Evolutionary conservation across 192 early-diverging fungal species (phyloP).

Genomic region (Tieghemiomyces parasiticus): DNA sequence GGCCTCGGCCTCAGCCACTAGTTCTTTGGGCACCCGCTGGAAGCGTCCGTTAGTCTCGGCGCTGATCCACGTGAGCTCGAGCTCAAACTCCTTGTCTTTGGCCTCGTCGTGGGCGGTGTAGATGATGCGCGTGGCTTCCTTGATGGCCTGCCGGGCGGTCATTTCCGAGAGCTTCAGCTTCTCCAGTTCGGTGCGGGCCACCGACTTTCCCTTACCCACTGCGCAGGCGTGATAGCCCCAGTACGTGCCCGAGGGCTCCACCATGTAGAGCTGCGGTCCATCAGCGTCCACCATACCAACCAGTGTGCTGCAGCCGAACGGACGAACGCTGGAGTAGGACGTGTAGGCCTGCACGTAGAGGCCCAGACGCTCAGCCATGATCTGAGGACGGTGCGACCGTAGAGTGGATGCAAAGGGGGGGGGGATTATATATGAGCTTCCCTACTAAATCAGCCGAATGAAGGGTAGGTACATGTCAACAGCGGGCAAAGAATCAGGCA

Average conservation of each 20-base stretch:
- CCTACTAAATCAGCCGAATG: slow-evolving; percentile 1
- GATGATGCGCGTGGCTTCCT: slow-evolving; percentile 89
- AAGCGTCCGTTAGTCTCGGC: slow-evolving; percentile 64
- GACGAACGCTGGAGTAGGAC: slow-evolving; percentile 86
- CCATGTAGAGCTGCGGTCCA: slow-evolving; percentile 81
- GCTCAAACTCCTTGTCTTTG: slow-evolving; percentile 98
- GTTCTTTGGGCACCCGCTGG: slow-evolving; percentile 71
- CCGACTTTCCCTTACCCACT: slow-evolving; percentile 89
- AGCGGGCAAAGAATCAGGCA: neutral
- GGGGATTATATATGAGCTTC: neutral
- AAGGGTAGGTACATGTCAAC: neutral
- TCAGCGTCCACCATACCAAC: slow-evolving; percentile 64
- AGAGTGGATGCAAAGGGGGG: neutral
- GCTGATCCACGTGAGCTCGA: slow-evolving; percentile 94
- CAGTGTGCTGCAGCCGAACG: slow-evolving; percentile 80
- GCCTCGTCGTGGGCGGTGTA: slow-evolving; percentile 89
- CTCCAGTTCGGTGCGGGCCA: slow-evolving; percentile 98
- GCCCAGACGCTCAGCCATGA: slow-evolving; percentile 83
- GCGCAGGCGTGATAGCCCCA: slow-evolving; percentile 95
- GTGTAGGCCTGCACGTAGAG: slow-evolving; percentile 95
- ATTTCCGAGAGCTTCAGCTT: slow-evolving; percentile 80
- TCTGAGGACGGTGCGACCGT: slow-evolving; percentile 19
- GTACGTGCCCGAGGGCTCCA: slow-evolving; percentile 94
- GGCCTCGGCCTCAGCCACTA: slow-evolving; percentile 72
- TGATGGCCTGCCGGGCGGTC: slow-evolving; percentile 71